Evolutionary conservation across 352 stramenopile species (phyloP), one percentile per base, ranked within the genome.

Genomic region (Phytophthora nicotianae): DNA sequence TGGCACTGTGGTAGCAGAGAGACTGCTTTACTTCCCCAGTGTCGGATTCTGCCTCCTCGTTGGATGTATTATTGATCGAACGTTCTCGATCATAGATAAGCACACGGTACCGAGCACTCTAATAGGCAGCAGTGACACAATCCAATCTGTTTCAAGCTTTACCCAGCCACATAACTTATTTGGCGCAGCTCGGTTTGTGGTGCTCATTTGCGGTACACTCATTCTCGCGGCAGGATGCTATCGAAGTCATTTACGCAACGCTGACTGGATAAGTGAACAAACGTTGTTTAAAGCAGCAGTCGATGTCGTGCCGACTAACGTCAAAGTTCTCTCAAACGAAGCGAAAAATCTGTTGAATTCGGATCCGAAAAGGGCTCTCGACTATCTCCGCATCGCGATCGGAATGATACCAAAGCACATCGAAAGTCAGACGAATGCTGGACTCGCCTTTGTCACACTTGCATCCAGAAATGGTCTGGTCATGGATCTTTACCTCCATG

Each of bases 21-120:
- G 93, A 14, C 62, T 98, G 40, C 50, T 98, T 20, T 97, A 98
- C 70, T 88, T 97, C 40, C 90, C 91, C 0, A 96, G 84, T 45
- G 83, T 95, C n/a, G 86, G 90, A 3, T 92, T 95, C 37, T 90
- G 88, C 37, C 58, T 94, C 5, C 53, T 93, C 10, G 20, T 88
- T 5, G 84, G 72, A 2, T 74, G 78, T 40, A 17, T 70, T n/a
- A 9, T 84, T 10, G 57, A 82, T 21, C 19, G 54, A 9, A 64
- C 78, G 11, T 54, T 79, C 7, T 47, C 17, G 8, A 63, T 75
- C 13, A 7, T 68, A 1, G 45, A 57, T 27, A 76, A 70, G 19
- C 65, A 75, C 43, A 37, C 23, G 26, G 2, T 5, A 42, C 45
- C 23, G 54, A 17, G 7, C 60, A 1, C 23, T 50, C 14, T 2